phyloP scores from a whole-genome alignment of 2,329 filamentous ascomycete genomes.

The Hymenoscyphus fructigenus region DNA sequence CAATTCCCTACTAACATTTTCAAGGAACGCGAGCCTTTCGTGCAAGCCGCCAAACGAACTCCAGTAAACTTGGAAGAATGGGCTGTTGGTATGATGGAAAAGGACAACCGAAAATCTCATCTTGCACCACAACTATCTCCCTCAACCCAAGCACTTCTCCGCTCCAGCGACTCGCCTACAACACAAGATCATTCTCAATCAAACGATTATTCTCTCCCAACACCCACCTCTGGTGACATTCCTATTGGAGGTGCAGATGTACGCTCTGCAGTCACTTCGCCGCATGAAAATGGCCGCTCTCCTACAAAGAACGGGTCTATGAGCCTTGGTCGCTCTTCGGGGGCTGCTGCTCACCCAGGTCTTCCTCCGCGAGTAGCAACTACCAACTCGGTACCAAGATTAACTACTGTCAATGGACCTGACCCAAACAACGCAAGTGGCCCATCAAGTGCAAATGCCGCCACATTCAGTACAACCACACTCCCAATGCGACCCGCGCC shows the following conservation, averaged over 20 bases:
- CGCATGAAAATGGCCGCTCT: constrained; percentile 37
- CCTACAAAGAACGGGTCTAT: constrained; percentile 41
- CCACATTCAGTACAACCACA: constrained; percentile 49
- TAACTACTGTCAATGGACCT: constrained; percentile 40
- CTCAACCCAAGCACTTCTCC: constrained; percentile 72
- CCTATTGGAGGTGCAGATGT: constrained; percentile 59
- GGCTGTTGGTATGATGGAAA: constrained; percentile 92
- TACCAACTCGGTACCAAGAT: constrained; percentile 53
- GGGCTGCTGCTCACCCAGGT: constrained; percentile 42
- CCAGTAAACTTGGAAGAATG: constrained; percentile 91
- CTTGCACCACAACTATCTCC: constrained; percentile 78
- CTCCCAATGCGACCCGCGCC: constrained; percentile 64
- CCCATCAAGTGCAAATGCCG: constrained; percentile 45
- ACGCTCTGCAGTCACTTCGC: constrained; percentile 46
- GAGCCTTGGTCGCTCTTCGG: constrained; percentile 47
- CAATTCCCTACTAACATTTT: constrained; percentile 15
- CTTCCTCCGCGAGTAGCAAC: constrained; percentile 52
- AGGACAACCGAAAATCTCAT: constrained; percentile 93
- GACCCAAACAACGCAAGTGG: constrained; percentile 36
- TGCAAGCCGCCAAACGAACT: constrained; percentile 94
- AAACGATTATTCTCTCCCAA: constrained; percentile 50
- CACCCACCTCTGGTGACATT: constrained; percentile 72
- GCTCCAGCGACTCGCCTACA: constrained; percentile 60
- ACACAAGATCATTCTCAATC: constrained; percentile 37
- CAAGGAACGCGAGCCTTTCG: constrained; percentile 88